phyloP scores from a whole-genome alignment of 2,329 filamentous ascomycete species.

The Epichloe baconii region DNA sequence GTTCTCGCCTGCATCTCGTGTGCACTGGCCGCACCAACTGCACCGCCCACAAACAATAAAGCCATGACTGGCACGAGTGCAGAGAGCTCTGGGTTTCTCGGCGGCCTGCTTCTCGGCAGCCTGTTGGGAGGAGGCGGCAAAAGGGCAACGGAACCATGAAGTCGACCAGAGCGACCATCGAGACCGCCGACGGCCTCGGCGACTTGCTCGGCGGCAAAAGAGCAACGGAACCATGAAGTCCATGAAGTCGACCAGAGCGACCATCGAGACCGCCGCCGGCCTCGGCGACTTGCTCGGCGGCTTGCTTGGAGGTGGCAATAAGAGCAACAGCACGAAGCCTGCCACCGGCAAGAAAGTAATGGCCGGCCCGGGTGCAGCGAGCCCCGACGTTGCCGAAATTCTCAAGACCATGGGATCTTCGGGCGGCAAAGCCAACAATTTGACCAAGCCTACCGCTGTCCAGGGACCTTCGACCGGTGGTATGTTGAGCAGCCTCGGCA shows the following conservation, averaged over 20 bases:
- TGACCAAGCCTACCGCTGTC: not conserved
- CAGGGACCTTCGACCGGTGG: not conserved
- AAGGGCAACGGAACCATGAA: too few relatives aligned
- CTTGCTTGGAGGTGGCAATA: too few relatives aligned
- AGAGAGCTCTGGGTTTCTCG: not conserved
- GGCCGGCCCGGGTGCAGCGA: too few relatives aligned
- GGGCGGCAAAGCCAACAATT: not conserved
- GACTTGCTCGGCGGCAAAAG: too few relatives aligned
- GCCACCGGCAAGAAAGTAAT: not conserved
- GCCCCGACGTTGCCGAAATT: not conserved
- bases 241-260: too few relatives aligned
- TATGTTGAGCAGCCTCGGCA: not conserved
- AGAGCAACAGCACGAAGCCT: not conserved
- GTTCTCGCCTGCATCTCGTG: constrained; percentile 1
- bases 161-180: too few relatives aligned
- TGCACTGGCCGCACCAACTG: not conserved
- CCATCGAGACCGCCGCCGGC: too few relatives aligned
- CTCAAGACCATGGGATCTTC: not conserved
- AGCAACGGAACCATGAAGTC: too few relatives aligned
- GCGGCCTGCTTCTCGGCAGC: too few relatives aligned
- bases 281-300: too few relatives aligned
- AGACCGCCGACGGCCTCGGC: too few relatives aligned
- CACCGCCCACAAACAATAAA: not conserved
- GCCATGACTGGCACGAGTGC: not conserved
- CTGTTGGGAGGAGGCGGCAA: too few relatives aligned